phyloP scores from a whole-genome alignment of 2,329 filamentous ascomycete genomes.

The Blastomyces gilchristii region DNA sequence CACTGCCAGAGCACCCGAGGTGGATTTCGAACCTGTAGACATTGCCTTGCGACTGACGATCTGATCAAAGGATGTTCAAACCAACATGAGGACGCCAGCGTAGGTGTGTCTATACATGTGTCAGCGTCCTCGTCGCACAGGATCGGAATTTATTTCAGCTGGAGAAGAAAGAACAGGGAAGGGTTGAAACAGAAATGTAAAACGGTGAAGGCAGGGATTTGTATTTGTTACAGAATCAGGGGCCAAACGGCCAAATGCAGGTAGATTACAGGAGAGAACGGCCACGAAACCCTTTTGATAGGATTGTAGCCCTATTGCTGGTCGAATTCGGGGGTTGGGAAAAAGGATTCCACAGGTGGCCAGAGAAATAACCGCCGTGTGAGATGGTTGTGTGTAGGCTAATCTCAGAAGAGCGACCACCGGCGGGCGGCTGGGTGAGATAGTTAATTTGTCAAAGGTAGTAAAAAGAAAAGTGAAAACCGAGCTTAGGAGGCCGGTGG shows the following conservation, averaged over 20 bases:
- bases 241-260: background rate
- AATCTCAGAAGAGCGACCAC: background rate
- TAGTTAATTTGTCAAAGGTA: background rate
- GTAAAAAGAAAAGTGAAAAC: background rate
- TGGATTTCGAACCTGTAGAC: conserved; percentile 49
- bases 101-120: conserved; percentile 4
- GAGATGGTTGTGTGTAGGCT: background rate
- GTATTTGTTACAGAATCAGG: conserved; percentile 4
- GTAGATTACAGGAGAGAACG: background rate
- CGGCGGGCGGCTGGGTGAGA: background rate
- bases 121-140: conserved; percentile 4
- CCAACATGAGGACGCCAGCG: conserved; percentile 3
- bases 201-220: background rate
- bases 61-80: conserved; percentile 41
- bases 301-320: background rate
- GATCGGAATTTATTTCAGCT: background rate
- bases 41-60: conserved; percentile 50
- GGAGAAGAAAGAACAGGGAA: background rate
- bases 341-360: background rate
- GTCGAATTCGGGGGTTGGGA: background rate
- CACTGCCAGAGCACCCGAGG: conserved; percentile 43
- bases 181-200: background rate
- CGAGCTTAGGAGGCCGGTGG: background rate
- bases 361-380: conserved; percentile 8
- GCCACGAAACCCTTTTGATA: conserved; percentile 1